Base-by-base conservation (phyloP, 202 grass and related monocot genomes). In the Digitaria exilis region DNA sequence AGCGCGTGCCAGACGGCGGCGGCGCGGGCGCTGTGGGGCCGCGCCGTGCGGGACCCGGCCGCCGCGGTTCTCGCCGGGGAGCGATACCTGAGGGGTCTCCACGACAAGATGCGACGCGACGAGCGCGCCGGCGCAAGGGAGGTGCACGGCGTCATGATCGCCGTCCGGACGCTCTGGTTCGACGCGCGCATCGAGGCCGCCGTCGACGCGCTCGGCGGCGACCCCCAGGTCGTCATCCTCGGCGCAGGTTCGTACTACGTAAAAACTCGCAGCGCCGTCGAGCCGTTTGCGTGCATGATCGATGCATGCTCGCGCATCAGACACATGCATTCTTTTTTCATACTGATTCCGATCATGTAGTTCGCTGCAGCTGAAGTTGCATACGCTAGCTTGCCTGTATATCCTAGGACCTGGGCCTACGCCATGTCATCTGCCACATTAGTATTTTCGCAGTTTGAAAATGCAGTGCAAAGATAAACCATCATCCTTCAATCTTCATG, bases 1-100 rank as follows among this genome's bases (percentile, higher is more conserved):
- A 95, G 89, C 70, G 90, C 96, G 59, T 95, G 96, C 82, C 96
- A 98, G 93, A 98, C 93, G 81, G 96, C 96, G 49, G 96, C 96
- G 26, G 93, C 61, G 58, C 89, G 96, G 11, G 96, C 96, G 28
- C 77, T 95, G 80, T 98, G 96, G 96, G 73, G 30, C 14, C 62
- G 74, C 51, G 91, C 82, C 0, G 81, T 98, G n/a, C 84, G 87
- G 4, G 96, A 98, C 73, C 96, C 96, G 25, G 72, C 94, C 39
- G 96, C 96, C 0, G 91, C 51, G 3, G 80, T 98, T 67, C 89
- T 98, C 13, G 91, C 93, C 7, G 96, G 96, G 10, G 96, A 95
- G 87, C 65, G 73, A 12, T 88, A 85, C 83, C 84, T 98, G 30
- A 69, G 80, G 62, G 83, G 73, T 1, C 73, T 98, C 45, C 74